Percentiles rank a stretch among this genome's conserved stretches.
Conservation (phyloP, 2,329 filamentous ascomycete genomes). For the Colletotrichum lini region DNA sequence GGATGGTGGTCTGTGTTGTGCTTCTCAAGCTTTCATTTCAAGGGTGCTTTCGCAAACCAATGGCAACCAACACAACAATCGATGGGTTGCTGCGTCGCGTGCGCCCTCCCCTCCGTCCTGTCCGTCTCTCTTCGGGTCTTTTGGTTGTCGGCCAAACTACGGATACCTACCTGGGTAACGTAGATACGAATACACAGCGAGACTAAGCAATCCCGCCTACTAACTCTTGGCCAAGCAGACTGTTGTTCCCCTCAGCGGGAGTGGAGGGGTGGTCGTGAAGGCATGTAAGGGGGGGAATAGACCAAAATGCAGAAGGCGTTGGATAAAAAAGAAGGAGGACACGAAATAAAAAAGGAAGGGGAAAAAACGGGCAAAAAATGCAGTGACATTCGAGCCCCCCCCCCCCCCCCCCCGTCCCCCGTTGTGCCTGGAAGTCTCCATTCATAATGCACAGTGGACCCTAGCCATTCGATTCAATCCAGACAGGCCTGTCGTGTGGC, state of each 20-base stretch:
- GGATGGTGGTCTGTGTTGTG: slow-evolving; percentile 30
- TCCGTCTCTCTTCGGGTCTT: not conserved
- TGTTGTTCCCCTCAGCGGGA: not conserved
- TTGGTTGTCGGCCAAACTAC: not conserved
- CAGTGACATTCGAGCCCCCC: not conserved
- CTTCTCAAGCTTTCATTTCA: not conserved
- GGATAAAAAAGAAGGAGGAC: not conserved
- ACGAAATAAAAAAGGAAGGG: not conserved
- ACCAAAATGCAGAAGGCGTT: not conserved
- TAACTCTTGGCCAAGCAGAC: not conserved
- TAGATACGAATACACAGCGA: too few relatives aligned
- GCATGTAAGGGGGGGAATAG: not conserved
- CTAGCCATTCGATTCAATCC: slow-evolving; percentile 6
- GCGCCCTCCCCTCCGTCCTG: not conserved
- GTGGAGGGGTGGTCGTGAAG: not conserved
- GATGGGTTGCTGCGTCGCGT: not conserved
- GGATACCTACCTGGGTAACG: too few relatives aligned
- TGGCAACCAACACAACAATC: not conserved
- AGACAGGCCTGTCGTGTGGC: slow-evolving; percentile 14
- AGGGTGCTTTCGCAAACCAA: not conserved
- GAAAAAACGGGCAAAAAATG: not conserved
- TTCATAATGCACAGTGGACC: not conserved
- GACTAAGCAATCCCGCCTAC: too few relatives aligned
- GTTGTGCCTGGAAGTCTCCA: not conserved
- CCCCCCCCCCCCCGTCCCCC: too few relatives aligned